Evolutionary conservation across 2,329 filamentous ascomycete species (phyloP), one percentile per base, ranked within the genome.

Genomic region (Penicillium sp.): DNA sequence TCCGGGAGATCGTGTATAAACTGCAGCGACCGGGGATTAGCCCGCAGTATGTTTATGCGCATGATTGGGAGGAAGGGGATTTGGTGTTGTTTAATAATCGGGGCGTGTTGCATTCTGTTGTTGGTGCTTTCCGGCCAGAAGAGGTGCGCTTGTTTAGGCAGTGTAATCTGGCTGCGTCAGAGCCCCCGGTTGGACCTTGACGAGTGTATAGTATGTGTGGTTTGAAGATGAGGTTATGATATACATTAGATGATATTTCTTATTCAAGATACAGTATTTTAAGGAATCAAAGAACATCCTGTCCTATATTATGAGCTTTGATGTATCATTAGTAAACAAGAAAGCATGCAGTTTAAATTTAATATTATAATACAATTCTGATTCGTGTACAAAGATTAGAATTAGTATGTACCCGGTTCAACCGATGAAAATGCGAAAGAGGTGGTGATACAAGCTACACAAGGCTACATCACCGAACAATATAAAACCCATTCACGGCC

Each of bases 81-180:
- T 76, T 92, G 59, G 90, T 92, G 0, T 79, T 93, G 28, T 93
- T 93, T 76, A 89, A 93, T 74, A 93, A 93, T 71, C 85, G 89
- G 10, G 90, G 90, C 1, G 81, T 92, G 16, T 73, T 93, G 58
- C 90, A 94, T 74, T 88, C 85, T 3, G 90, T 93, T 1, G 89
- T 91, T 0, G 90, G 90, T 1, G 87, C 88, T 1, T 93, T 93
- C 75, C 82, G 83, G 7, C 84, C 88, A 52, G 84, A 89, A n/a
- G 89, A 93, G 79, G 86, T 92, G 35, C 78, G 90, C 48, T 73
- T 93, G 61, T 93, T 93, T 72, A 80, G 90, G 64, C 90, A 93
- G 79, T 93, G 90, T 76, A 93, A 93, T 73, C 81, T 93, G 74
- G 89, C 90, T n/a, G 71, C 69, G 11, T 71, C 66, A 22, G 68